Percentiles rank a stretch among this genome's conserved stretches.
These are phyloP conservation scores for Lactifluus piperatus DNA, from an alignment of 768 basidiomycete genomes.

Conservation along the genomic window DNA sequence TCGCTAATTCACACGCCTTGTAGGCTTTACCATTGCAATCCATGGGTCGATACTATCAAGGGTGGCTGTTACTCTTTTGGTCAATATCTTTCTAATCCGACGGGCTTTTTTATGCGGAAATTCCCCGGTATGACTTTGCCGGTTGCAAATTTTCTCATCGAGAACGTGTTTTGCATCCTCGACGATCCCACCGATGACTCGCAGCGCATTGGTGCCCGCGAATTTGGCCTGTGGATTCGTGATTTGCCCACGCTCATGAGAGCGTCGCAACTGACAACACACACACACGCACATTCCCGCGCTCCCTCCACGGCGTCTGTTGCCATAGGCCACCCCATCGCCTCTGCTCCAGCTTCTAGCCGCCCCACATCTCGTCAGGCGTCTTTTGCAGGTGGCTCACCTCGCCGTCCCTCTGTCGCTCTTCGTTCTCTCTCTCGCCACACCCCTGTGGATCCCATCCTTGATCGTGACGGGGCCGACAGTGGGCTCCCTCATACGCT, in stretches of 20 bases:
- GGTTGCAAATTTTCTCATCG: conserved; percentile 83
- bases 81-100: conserved; percentile 66
- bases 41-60: conserved; percentile 91
- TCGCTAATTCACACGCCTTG: conserved; percentile 10
- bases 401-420: conserved; percentile 44
- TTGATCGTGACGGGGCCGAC: conserved; percentile 18
- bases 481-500: conserved; percentile 9
- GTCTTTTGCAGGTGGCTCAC: conserved; percentile 34
- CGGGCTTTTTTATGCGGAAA: conserved; percentile 80
- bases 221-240: conserved; percentile 81
- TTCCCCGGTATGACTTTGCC: conserved; percentile 83
- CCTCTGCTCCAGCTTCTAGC: conserved; percentile 55
- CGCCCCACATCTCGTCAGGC: conserved; percentile 64
- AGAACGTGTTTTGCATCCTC: conserved; percentile 75
- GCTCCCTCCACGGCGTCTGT: conserved; percentile 53
- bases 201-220: conserved; percentile 63
- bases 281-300: conserved; percentile 40
- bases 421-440: conserved; percentile 51
- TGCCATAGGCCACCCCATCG: conserved; percentile 49
- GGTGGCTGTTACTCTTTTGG: conserved; percentile 78
- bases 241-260: conserved; percentile 70
- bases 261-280: conserved; percentile 28
- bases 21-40: conserved; percentile 96
- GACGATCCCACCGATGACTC: conserved; percentile 52
- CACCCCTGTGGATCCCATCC: conserved; percentile 41